Conservation (phyloP, 257 asterid species). For the Rhazya stricta region DNA sequence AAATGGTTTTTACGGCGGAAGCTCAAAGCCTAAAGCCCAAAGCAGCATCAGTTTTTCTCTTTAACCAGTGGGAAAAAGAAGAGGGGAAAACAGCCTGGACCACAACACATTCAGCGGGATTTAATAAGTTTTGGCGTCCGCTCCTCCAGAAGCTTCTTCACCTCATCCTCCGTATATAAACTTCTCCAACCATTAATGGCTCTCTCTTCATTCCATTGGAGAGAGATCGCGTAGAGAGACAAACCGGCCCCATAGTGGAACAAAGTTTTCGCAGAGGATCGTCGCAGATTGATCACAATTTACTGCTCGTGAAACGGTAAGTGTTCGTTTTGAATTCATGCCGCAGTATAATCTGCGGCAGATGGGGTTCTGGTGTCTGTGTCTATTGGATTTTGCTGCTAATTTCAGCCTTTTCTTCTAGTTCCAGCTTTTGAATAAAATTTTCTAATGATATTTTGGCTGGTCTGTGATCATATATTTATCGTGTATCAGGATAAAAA, state of each 20-base stretch:
- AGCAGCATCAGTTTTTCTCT: too few relatives aligned
- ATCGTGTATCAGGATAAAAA: not conserved
- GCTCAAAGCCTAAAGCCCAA: too few relatives aligned
- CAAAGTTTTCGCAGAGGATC: too few relatives aligned
- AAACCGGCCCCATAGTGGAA: too few relatives aligned
- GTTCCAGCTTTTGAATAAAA: not conserved
- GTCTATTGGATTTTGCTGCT: not conserved
- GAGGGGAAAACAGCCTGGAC: not conserved
- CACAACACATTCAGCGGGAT: conserved; percentile 2
- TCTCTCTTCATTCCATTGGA: not conserved
- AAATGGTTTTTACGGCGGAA: too few relatives aligned
- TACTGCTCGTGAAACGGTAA: not conserved
- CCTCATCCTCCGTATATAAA: not conserved
- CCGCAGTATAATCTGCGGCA: not conserved
- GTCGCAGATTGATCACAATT: not conserved
- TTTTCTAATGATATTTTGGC: not conserved
- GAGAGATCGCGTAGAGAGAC: not conserved
- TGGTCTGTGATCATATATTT: not conserved
- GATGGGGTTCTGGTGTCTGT: not conserved
- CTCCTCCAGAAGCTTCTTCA: conserved; percentile 30
- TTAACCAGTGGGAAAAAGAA: not conserved
- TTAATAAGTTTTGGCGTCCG: conserved; percentile 30
- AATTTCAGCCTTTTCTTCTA: not conserved
- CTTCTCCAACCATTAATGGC: not conserved
- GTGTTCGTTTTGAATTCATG: not conserved